Base-by-base conservation (phyloP, 441 rosid genomes). In the Erysimum cheiri region DNA sequence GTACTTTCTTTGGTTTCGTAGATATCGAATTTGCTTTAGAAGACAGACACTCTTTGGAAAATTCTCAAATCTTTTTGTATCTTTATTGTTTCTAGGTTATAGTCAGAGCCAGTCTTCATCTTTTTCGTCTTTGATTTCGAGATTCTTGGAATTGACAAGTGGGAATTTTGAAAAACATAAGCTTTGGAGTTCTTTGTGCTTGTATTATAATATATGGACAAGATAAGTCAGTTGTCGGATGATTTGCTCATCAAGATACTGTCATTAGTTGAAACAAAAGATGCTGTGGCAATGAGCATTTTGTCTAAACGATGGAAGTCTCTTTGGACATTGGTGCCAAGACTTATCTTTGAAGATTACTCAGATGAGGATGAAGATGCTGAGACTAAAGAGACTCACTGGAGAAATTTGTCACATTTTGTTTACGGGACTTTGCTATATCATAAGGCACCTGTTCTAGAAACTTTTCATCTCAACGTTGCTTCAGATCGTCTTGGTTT, bases 251-350 rank as follows among this genome's bases (percentile, higher is more conserved):
- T 48, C 22, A 64, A 48, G 46, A 64, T 64, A 48, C 1, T 64
- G 8, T 48, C 58, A 13, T 35, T 64, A 0, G 3, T 48, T 6
- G 24, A 32, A 7, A 64, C 22, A 1, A 66, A 29, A 40, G 53
- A 40, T 53, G 71, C 28, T 2, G 22, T 66, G 12, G 32, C 41
- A 5, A 53, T 4, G 40, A 66, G 61, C 52, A 7, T 12, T 4
- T 15, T 66, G 50, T 40, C 61, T 0, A 65, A 52, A 65, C 60
- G 70, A 28, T 52, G 50, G 60, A 0, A 4, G 14, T 52, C 39
- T 53, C 61, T 66, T 11, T 66, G 52, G 70, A 54, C 41, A 66
- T 14, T 66, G 41, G 13, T 66, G 40, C 70, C 60, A 65, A 50
- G 26, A 36, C 60, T 65, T n/a, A 9, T 2, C 46, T 40, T 40